Conservation (phyloP, 2,329 filamentous ascomycete species). For the Botrytis squamosa region DNA sequence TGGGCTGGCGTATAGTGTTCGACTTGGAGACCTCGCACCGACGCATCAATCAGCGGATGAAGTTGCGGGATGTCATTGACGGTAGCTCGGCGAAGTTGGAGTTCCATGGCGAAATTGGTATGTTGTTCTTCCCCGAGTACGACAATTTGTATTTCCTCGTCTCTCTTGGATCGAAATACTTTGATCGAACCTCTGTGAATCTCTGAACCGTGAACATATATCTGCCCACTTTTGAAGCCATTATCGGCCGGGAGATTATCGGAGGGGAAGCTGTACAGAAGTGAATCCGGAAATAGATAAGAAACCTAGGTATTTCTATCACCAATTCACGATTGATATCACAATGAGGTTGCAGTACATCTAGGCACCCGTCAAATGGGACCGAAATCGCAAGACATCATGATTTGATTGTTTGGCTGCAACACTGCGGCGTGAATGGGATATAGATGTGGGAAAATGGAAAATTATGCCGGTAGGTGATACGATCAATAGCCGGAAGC, state of each 20-base stretch:
- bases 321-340: background rate
- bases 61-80: slow-evolving; percentile 26
- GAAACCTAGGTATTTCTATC: background rate
- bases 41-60: slow-evolving; percentile 24
- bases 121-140: background rate
- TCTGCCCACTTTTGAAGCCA: background rate
- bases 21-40: slow-evolving; percentile 25
- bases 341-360: slow-evolving; percentile 1
- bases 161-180: background rate
- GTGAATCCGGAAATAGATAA: background rate
- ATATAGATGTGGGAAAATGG: background rate
- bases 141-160: background rate
- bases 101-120: slow-evolving; percentile 9
- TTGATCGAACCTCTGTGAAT: background rate
- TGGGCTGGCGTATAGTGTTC: slow-evolving; percentile 22
- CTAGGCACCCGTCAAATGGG: slow-evolving; percentile 8
- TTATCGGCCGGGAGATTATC: slow-evolving; percentile 6
- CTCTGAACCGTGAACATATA: background rate
- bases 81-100: slow-evolving; percentile 25
- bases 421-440: background rate
- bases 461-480: background rate
- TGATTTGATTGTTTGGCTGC: background rate
- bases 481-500: background rate
- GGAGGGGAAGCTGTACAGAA: background rate
- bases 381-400: background rate